Base-by-base conservation (phyloP, 1,284 basidiomycete genomes). In the Flammula alnicola region DNA sequence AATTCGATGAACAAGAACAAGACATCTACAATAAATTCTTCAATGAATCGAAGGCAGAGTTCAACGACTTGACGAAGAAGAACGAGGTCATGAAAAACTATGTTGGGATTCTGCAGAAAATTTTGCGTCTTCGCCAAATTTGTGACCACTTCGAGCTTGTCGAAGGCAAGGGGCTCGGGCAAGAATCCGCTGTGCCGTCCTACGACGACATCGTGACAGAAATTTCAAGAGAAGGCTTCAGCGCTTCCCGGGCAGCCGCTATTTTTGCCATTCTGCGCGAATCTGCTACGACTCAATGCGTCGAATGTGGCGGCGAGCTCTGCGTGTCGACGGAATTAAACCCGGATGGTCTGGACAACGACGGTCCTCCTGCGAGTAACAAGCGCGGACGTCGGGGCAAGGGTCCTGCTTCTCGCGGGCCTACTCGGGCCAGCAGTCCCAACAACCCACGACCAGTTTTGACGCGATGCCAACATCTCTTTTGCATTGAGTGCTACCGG, bases 81-180 rank as follows among this genome's bases (percentile, higher is more conserved):
- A 91, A 91, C 60, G 91, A 95, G 67, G 87, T 97, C 42, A 93
- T 93, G 85, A 95, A 95, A 81, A 98, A 98, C 66, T 98, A 98
- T 62, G 96, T 97, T 51, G 94, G 95, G 44, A 97, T 99, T 60
- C 71, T 99, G 57, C 95, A 98, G 73, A 95, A 96, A 76, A 90
- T 98, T 49, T 76, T 98, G 45, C 90, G 93, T 7, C 80, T 99
- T 30, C 89, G 97, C 31, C 95, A 99, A 75, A 98, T 98, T 43
- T 99, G 97, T 73, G 93, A 98, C 66, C 95, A 99, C 71, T 91
- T 86, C 59, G 93, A 95, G 60, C 80, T 99, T 27, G 92, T 98
- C 1, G 80, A 90, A 64, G 85, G 86, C 55, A 93, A 93, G 57
- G 80, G 80, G 47, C 71, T 79, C 36, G 76, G 76, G 44, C 57